Evolutionary conservation across 106 monocot genomes (phyloP), one percentile per base, ranked within the genome.

Genomic region (Dioscorea alata): DNA sequence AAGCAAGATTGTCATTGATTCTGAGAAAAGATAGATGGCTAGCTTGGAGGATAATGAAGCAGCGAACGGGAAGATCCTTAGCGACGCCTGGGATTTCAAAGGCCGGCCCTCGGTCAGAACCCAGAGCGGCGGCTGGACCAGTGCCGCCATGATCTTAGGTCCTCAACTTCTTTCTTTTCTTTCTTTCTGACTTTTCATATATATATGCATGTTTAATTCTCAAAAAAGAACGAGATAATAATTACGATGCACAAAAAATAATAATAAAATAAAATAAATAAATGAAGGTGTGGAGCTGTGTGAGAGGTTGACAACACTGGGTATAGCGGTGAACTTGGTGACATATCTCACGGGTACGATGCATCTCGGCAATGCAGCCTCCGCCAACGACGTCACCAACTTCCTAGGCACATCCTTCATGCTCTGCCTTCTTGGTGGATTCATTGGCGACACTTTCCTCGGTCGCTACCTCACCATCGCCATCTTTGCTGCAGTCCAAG

Each of bases 381-480:
- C 88, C 17, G 88, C 85, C 69, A 90, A 90, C 78, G 60, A 66
- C n/a, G 86, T 90, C 70, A 90, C 90, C 48, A 90, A 90, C 82
- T 90, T 90, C 75, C 20, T 86, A 8, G 86, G 86, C 50, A 81
- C 83, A 19, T 90, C 90, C 28, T 90, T 90, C 78, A 86, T 90
- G 78, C 80, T 90, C 66, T 83, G 86, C 68, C 86, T 90, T 66
- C 73, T 90, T 24, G 90, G 90, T 21, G 89, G 89, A 16, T 90
- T 90, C 89, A 56, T 90, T 49, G 89, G 83, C 49, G 89, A 90
- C 66, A 81, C 90, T 48, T 86, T 65, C 68, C 86, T 90, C 52
- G 90, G 90, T 49, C 63, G 83, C 60, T 90, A 83, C 67, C 80
- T 90, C 62, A 86, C 75, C 63, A 80, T 86, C 69, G 81, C 82